phyloP scores from a whole-genome alignment of 1,284 basidiomycete species.

The Apiotrichum veenhuisii region DNA sequence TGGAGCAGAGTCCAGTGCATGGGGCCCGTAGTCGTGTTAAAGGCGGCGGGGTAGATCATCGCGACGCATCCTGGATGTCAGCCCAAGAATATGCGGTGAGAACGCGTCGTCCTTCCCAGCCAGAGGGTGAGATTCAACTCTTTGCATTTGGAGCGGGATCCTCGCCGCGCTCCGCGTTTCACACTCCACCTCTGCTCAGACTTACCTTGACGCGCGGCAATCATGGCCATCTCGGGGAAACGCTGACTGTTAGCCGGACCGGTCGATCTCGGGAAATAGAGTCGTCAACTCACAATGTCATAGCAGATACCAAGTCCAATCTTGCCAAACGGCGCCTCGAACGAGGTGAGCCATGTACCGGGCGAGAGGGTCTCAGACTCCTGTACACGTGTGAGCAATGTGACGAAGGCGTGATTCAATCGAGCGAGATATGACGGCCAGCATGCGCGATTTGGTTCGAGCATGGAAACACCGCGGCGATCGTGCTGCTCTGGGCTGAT shows the following conservation, averaged over 20 bases:
- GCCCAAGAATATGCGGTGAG: not conserved
- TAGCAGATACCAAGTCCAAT: slow-evolving; percentile 53
- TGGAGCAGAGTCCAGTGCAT: slow-evolving; percentile 94
- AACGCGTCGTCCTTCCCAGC: too few relatives aligned
- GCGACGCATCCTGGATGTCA: slow-evolving; percentile 67
- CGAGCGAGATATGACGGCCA: too few relatives aligned
- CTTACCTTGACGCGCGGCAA: slow-evolving; percentile 77
- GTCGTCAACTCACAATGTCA: slow-evolving; percentile 46
- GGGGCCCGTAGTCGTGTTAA: slow-evolving; percentile 79
- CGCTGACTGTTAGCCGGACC: slow-evolving; percentile 49
- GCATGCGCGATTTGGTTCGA: too few relatives aligned
- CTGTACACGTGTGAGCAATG: slow-evolving; percentile 51
- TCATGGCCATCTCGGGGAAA: slow-evolving; percentile 93
- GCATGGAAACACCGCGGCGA: too few relatives aligned
- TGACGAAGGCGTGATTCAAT: too few relatives aligned
- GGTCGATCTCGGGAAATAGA: not conserved
- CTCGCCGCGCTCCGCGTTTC: too few relatives aligned
- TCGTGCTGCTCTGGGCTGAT: too few relatives aligned
- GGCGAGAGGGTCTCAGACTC: slow-evolving; percentile 90
- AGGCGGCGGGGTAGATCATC: slow-evolving; percentile 75
- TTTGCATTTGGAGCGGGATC: too few relatives aligned
- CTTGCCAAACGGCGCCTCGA: slow-evolving; percentile 68
- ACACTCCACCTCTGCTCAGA: not conserved
- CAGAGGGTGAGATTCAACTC: too few relatives aligned
- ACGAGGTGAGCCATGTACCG: slow-evolving; percentile 71